These are phyloP conservation scores for Fusarium clavum DNA, from an alignment of 2,329 filamentous ascomycete species.

Conservation along the genomic window DNA sequence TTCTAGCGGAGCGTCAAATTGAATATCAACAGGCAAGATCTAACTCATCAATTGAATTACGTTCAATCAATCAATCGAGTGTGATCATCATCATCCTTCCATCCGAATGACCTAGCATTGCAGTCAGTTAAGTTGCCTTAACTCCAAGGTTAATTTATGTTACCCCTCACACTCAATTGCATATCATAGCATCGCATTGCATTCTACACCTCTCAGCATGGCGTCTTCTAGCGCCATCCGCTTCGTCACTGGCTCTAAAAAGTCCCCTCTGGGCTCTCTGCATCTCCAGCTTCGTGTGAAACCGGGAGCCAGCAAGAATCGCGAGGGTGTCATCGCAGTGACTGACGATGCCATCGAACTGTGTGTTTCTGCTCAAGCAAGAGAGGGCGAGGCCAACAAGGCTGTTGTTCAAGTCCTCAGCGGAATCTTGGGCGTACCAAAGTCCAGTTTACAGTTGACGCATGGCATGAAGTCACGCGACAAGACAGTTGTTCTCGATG, in stretches of 20 bases:
- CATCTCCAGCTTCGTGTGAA: conserved; percentile 75
- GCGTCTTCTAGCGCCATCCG: conserved; percentile 53
- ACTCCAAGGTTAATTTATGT: not conserved
- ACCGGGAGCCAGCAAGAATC: conserved; percentile 69
- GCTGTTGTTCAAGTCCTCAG: conserved; percentile 73
- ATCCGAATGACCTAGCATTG: not conserved
- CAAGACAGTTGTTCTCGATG: conserved; percentile 66
- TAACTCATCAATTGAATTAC: not conserved
- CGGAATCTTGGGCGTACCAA: conserved; percentile 68
- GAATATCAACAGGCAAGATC: not conserved
- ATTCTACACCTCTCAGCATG: conserved; percentile 33
- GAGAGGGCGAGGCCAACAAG: conserved; percentile 76
- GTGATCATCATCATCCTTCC: conserved; percentile 9
- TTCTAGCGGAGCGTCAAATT: not conserved
- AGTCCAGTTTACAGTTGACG: conserved; percentile 71
- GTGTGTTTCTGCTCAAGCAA: conserved; percentile 72
- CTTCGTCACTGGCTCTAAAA: conserved; percentile 62
- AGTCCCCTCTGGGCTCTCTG: conserved; percentile 59
- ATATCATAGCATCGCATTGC: conserved; percentile 1
- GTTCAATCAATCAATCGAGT: not conserved
- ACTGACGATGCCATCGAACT: conserved; percentile 69
- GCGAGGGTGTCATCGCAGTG: conserved; percentile 70
- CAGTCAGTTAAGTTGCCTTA: not conserved
- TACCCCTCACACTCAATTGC: conserved; percentile 28
- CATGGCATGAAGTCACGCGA: conserved; percentile 73